A percentile compares a stretch with the other conserved stretches of the same genome.
phyloP scores from a whole-genome alignment of 257 asterid species.

The Lantana camara region DNA sequence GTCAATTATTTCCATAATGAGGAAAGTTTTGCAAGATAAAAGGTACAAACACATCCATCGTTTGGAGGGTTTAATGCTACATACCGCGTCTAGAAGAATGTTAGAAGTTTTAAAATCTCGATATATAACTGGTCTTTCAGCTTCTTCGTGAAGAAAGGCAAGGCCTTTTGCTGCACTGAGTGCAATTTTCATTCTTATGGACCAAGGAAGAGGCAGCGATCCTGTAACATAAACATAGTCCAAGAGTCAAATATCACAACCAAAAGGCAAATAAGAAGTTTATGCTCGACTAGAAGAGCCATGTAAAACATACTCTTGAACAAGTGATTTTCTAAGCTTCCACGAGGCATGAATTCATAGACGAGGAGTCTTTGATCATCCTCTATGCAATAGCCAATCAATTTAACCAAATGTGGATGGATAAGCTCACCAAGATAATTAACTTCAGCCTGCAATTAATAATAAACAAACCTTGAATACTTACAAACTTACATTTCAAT shows the following conservation, averaged over 20 bases:
- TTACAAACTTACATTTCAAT: constrained; percentile 16
- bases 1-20: constrained; percentile 21
- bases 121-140: constrained; percentile 73
- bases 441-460: constrained; percentile 71
- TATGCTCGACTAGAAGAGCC: background rate
- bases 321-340: constrained; percentile 95
- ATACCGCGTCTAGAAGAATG: constrained; percentile 66
- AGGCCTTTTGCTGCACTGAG: constrained; percentile 81
- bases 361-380: constrained; percentile 81
- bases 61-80: constrained; percentile 28
- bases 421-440: constrained; percentile 79
- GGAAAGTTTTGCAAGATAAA: background rate
- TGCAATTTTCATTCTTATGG: constrained; percentile 72
- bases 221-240: constrained; percentile 39
- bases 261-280: background rate
- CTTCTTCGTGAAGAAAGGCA: constrained; percentile 85
- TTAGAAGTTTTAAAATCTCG: constrained; percentile 78
- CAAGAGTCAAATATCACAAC: background rate
- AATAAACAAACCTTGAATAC: background rate
- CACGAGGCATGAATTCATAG: constrained; percentile 88
- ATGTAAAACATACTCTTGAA: constrained; percentile 63
- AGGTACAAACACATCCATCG: background rate
- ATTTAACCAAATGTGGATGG: constrained; percentile 74
- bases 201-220: constrained; percentile 79
- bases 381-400: constrained; percentile 87